phyloP scores from a whole-genome alignment of 768 basidiomycete genomes.

The Fomitopsis pulvina region DNA sequence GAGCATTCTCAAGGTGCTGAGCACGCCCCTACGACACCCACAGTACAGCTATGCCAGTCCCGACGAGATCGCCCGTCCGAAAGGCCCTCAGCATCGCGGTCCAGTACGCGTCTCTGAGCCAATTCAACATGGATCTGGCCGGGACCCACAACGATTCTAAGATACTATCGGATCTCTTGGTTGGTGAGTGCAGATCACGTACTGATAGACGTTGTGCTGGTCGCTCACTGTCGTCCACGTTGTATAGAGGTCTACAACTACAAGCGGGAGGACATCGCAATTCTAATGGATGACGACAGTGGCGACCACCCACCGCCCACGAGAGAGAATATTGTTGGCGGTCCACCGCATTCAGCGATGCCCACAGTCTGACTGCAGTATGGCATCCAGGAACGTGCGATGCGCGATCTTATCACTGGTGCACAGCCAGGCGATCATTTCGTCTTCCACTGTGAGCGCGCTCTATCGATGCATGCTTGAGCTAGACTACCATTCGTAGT shows the following conservation, averaged over 20 bases:
- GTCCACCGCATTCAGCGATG: neutral
- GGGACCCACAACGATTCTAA: conserved; percentile 34
- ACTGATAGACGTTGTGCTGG: neutral
- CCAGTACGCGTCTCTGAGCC: conserved; percentile 6
- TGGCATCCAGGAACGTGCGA: conserved; percentile 23
- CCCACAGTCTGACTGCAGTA: conserved; percentile 23
- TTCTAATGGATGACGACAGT: conserved; percentile 34
- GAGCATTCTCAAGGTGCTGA: too few species aligned
- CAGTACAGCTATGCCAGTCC: neutral
- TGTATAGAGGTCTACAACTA: conserved; percentile 34
- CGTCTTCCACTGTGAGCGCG: conserved; percentile 49
- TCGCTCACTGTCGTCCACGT: neutral
- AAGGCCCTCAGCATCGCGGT: conserved; percentile 11
- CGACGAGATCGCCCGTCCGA: conserved; percentile 1
- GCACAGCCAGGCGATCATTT: conserved; percentile 43
- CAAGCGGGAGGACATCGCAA: conserved; percentile 29
- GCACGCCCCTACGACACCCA: neutral
- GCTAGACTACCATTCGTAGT: conserved; percentile 23
- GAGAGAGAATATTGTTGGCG: conserved; percentile 36
- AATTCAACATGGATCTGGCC: conserved; percentile 12
- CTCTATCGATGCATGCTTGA: neutral
- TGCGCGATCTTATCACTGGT: conserved; percentile 36
- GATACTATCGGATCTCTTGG: conserved; percentile 29
- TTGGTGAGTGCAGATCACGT: conserved; percentile 29
- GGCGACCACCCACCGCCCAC: conserved; percentile 31